Base-by-base conservation (phyloP, 2,329 filamentous ascomycete species). In the Diaporthe australafricana region DNA sequence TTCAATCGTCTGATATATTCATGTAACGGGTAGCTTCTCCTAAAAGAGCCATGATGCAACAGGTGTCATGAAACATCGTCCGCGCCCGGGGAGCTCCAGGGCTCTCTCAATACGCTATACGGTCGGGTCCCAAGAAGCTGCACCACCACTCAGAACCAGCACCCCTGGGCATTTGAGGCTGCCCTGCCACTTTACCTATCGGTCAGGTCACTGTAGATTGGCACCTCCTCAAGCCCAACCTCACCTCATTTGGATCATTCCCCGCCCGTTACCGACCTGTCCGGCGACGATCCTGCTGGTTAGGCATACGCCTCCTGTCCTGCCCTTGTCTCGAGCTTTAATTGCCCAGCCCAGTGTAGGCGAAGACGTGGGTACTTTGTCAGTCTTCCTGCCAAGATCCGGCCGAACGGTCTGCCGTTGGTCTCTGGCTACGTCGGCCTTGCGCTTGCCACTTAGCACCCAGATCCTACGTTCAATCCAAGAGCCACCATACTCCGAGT, bases 401-500 rank as follows among this genome's bases (percentile, higher is more conserved):
- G 66, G 50, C 35, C 38, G 32, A 57, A 22, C 66, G 45, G 65
- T 52, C 38, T 65, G 38, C 48, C n/a, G 63, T 62, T 53, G 52
- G 42, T 38, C 52, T 40, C 52, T 40, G 47, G 50, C 57, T 71
- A 63, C 63, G 47, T 69, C 66, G 30, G 38, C 66, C 66, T 69
- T 50, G 56, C 60, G 60, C 60, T 50, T 65, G 60, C 60, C 60
- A 57, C 42, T 68, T 68, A 68, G 40, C 60, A 60, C 70, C 66
- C 66, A 70, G 67, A 70, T 55, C 32, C 63, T 52, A 68, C 45
- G 42, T 52, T n/a, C n/a, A 27, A 32, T 30, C 60, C 55, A 68
- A 63, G 50, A 55, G 47, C 52, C 65, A 67, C 63, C 66, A 40
- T 27, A 16, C 38, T 63, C 42, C 42, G 27, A 45, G 17, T 72